phyloP scores from a whole-genome alignment of 352 stramenopile species.

The Peronospora belbahrii region DNA sequence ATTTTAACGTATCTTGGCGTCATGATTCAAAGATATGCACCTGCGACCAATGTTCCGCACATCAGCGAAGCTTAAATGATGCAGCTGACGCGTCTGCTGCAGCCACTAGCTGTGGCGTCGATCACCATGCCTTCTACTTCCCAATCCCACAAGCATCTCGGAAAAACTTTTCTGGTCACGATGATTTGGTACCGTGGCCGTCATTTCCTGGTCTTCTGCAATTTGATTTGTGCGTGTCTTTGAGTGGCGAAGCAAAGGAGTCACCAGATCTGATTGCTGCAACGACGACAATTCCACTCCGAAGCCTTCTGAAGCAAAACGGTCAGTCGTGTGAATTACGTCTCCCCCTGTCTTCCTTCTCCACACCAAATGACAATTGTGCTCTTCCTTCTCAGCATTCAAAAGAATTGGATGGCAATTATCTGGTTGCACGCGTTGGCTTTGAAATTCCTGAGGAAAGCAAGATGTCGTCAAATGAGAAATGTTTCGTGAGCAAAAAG shows the following conservation, averaged over 20 bases:
- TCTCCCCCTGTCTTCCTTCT: constrained; percentile 32
- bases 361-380: constrained; percentile 3
- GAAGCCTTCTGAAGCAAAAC: constrained; percentile 25
- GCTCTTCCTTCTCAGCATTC: constrained; percentile 1
- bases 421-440: constrained; percentile 48
- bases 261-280: constrained; percentile 56
- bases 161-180: constrained; percentile 68
- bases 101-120: constrained; percentile 37
- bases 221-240: constrained; percentile 69
- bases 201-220: constrained; percentile 60
- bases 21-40: constrained; percentile 42
- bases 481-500: constrained; percentile 7
- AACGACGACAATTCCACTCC: constrained; percentile 43
- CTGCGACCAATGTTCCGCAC: constrained; percentile 43
- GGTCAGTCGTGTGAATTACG: constrained; percentile 30
- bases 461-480: constrained; percentile 11
- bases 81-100: background rate
- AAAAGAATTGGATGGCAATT: constrained; percentile 24
- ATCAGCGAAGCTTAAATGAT: constrained; percentile 14
- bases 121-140: constrained; percentile 82
- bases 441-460: constrained; percentile 29
- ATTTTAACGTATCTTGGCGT: constrained; percentile 76
- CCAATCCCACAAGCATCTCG: constrained; percentile 64
- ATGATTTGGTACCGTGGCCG: constrained; percentile 71
- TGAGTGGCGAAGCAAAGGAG: constrained; percentile 63